phyloP scores from a whole-genome alignment of 83 land plant genomes.

The Diphasiastrum complanatum region DNA sequence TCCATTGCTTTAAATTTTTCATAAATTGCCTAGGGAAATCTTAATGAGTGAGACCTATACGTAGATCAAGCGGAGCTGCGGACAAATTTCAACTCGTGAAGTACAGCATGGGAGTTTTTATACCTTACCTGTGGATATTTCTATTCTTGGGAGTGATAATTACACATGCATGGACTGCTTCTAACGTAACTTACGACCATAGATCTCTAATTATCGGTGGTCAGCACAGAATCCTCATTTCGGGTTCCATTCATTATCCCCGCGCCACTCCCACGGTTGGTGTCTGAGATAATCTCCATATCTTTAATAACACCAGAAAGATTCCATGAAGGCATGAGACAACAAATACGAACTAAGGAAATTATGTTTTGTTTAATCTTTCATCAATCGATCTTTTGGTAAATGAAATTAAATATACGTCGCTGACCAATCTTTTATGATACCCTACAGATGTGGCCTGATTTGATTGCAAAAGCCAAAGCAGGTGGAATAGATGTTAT shows the following conservation, averaged over 20 bases:
- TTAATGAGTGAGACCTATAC: no score
- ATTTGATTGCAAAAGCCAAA: slow-evolving; percentile 54
- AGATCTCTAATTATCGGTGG: slow-evolving; percentile 71
- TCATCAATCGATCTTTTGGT: neutral
- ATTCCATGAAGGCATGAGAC: no score
- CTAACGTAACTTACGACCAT: slow-evolving; percentile 78
- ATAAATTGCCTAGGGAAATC: no score
- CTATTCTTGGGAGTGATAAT: no score
- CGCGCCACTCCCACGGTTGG: slow-evolving; percentile 72
- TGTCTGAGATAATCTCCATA: neutral
- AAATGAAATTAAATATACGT: neutral
- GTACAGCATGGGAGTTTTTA: no score
- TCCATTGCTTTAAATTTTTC: no score
- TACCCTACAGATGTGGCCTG: slow-evolving; percentile 67
- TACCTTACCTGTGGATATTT: no score
- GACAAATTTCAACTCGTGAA: no score
- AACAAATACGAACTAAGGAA: no score
- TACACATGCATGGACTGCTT: no score
- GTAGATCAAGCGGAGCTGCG: no score
- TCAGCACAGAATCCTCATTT: slow-evolving; percentile 63
- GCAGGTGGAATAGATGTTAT: slow-evolving; percentile 73
- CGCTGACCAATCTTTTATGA: neutral
- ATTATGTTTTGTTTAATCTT: neutral
- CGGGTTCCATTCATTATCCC: slow-evolving; percentile 84
- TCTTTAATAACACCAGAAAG: neutral